These are phyloP conservation scores for Chaetothyriales sp. DNA, from an alignment of 2,329 filamentous ascomycete species.

Conservation along the genomic window DNA sequence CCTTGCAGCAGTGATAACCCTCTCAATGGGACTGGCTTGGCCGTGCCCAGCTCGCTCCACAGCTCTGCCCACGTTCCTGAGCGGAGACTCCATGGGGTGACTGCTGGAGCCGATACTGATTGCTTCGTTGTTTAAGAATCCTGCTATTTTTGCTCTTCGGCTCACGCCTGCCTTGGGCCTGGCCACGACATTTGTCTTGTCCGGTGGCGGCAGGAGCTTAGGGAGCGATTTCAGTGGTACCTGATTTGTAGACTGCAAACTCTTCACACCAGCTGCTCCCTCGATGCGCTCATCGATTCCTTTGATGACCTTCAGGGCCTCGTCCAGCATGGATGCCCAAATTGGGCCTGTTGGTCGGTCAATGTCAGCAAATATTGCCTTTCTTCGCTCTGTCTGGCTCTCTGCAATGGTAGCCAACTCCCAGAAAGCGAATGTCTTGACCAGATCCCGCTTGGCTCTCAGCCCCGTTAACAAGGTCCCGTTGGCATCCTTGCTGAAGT, in stretches of 20 bases:
- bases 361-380: constrained; percentile 72
- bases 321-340: constrained; percentile 61
- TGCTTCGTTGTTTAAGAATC: constrained; percentile 1
- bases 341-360: constrained; percentile 65
- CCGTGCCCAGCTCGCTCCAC: constrained; percentile 17
- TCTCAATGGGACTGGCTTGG: constrained; percentile 4
- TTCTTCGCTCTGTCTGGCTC: constrained; percentile 57
- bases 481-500: constrained; percentile 78
- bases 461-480: constrained; percentile 74
- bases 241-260: constrained; percentile 17
- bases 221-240: constrained; percentile 31
- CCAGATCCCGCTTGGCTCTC: constrained; percentile 64
- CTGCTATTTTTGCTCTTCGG: not conserved
- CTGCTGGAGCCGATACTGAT: constrained; percentile 11
- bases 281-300: constrained; percentile 54
- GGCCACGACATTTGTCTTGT: constrained; percentile 1
- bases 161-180: not conserved
- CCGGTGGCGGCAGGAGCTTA: constrained; percentile 24
- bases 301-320: constrained; percentile 55
- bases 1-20: constrained; percentile 5
- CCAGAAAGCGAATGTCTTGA: constrained; percentile 78
- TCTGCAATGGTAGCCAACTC: constrained; percentile 69
- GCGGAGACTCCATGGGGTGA: constrained; percentile 23
- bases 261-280: constrained; percentile 8
- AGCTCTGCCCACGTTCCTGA: constrained; percentile 11